These are phyloP conservation scores for Nicotiana noctiflora DNA, from an alignment of 257 asterid species.

Conservation along the genomic window DNA sequence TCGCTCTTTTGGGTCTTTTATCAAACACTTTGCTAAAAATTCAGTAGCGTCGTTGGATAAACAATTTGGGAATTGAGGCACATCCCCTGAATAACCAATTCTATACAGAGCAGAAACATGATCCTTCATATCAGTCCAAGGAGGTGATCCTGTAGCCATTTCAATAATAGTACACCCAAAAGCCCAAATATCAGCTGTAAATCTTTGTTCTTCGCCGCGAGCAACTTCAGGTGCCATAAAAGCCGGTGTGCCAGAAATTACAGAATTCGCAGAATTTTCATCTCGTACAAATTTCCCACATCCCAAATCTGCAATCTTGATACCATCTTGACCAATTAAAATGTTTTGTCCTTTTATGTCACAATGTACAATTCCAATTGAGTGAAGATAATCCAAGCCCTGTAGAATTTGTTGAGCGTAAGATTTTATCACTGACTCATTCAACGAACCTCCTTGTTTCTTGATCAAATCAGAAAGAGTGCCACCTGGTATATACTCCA, in stretches of 20 bases:
- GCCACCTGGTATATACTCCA: constrained; percentile 75
- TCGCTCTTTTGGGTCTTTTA: constrained; percentile 38
- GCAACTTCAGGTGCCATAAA: constrained; percentile 94
- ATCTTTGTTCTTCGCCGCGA: constrained; percentile 70
- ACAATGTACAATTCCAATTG: constrained; percentile 56
- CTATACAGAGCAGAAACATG: constrained; percentile 64
- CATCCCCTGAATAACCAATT: constrained; percentile 53
- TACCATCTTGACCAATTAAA: constrained; percentile 36
- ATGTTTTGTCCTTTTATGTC: constrained; percentile 69
- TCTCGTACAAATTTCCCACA: constrained; percentile 37
- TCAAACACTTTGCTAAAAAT: constrained; percentile 51
- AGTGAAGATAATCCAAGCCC: constrained; percentile 60
- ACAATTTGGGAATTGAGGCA: constrained; percentile 52
- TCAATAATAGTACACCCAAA: constrained; percentile 67
- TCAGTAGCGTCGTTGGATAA: constrained; percentile 46
- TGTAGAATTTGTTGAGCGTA: constrained; percentile 34
- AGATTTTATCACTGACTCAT: constrained; percentile 29
- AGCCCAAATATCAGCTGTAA: constrained; percentile 81
- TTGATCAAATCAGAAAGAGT: constrained; percentile 54
- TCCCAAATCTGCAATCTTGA: constrained; percentile 80
- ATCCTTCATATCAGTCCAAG: constrained; percentile 69
- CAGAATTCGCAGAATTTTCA: constrained; percentile 6
- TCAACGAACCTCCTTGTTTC: constrained; percentile 40
- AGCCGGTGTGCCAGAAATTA: constrained; percentile 73
- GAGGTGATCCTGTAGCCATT: constrained; percentile 75